phyloP scores from a whole-genome alignment of 1,284 basidiomycete species.

The Trichosporon sp. region DNA sequence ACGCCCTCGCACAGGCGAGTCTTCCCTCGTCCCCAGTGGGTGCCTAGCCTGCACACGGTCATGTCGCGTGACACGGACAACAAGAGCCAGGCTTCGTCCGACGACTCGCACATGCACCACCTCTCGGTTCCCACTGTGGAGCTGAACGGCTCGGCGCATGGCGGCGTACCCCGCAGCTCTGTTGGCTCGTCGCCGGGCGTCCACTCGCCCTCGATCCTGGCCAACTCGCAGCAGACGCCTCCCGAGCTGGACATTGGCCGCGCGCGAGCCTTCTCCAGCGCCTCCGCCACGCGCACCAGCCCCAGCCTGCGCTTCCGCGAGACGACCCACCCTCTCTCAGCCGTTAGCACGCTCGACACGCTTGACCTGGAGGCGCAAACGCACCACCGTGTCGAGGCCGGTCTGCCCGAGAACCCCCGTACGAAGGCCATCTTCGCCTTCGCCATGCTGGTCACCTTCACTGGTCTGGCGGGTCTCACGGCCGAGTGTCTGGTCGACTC shows the following conservation, averaged over 20 bases:
- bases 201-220: background rate
- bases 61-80: constrained; percentile 8
- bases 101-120: background rate
- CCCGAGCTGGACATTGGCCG: background rate
- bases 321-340: background rate
- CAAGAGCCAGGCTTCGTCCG: background rate
- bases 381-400: background rate
- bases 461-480: constrained; percentile 55
- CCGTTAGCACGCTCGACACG: background rate
- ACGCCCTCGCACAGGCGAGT: constrained; percentile 36
- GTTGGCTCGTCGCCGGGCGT: background rate
- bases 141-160: background rate
- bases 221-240: background rate
- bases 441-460: constrained; percentile 33
- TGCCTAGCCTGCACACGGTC: constrained; percentile 28
- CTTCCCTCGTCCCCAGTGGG: constrained; percentile 46
- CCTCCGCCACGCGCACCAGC: background rate
- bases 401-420: background rate
- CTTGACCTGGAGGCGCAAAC: constrained; percentile 13
- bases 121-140: background rate
- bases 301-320: background rate
- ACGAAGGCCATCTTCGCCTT: constrained; percentile 38
- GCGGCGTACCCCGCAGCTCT: background rate
- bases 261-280: background rate
- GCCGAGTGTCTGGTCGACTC: constrained; percentile 81